phyloP scores from a whole-genome alignment of 208 protist species.

The Sergeia podlipaevii region DNA sequence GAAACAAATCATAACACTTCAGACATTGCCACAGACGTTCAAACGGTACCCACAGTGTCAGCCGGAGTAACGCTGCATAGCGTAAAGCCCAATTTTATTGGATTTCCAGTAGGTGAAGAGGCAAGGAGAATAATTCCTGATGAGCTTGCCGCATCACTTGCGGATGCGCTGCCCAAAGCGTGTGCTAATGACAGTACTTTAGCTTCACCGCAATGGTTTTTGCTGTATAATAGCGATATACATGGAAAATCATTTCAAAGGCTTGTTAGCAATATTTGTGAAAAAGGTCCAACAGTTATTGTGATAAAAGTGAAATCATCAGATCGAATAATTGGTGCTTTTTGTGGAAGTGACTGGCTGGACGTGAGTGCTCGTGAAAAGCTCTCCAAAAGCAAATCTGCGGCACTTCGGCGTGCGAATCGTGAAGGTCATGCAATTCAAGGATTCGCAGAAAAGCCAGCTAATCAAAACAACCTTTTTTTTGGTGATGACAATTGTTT shows the following conservation, averaged over 20 bases:
- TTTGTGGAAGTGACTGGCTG: constrained; percentile 55
- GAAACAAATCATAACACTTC: constrained; percentile 8
- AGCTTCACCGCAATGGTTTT: constrained; percentile 36
- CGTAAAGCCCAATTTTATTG: too few relatives aligned
- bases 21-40: not conserved
- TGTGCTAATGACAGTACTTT: constrained; percentile 10
- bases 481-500: constrained; percentile 65
- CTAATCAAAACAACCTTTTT: constrained; percentile 52
- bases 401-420: constrained; percentile 28
- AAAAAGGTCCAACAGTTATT: constrained; percentile 42
- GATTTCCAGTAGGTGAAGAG: constrained; percentile 4
- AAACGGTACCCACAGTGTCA: not conserved
- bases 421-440: constrained; percentile 28
- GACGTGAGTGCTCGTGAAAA: constrained; percentile 50
- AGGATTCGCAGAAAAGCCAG: constrained; percentile 9
- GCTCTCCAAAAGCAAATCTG: constrained; percentile 33
- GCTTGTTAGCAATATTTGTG: constrained; percentile 34
- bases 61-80: too few relatives aligned
- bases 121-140: constrained; percentile 6
- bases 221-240: constrained; percentile 53
- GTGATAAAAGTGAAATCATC: constrained; percentile 33
- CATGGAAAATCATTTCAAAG: constrained; percentile 68
- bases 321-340: constrained; percentile 44
- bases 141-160: constrained; percentile 16
- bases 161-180: constrained; percentile 23